These are phyloP conservation scores for Aspergillus carbonarius DNA, from an alignment of 2,329 filamentous ascomycete genomes.

Conservation along the genomic window DNA sequence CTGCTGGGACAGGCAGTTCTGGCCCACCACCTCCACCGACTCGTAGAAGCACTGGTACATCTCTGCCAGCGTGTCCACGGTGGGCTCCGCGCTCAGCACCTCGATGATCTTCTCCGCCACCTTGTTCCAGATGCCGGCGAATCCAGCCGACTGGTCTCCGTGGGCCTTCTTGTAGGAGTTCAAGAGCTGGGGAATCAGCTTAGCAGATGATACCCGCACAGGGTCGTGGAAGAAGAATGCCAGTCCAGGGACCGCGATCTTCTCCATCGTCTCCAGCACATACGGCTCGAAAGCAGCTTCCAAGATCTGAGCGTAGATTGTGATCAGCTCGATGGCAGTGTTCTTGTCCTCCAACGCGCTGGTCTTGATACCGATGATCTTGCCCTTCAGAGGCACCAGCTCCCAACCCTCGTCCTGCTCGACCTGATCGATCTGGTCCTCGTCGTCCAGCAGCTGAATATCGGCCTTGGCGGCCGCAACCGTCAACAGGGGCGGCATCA, in stretches of 20 bases:
- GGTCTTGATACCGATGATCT: constrained; percentile 97
- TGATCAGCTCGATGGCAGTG: constrained; percentile 97
- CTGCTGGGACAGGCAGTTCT: constrained; percentile 71
- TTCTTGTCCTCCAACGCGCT: constrained; percentile 98
- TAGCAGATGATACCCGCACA: constrained; percentile 90
- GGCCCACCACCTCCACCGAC: constrained; percentile 89
- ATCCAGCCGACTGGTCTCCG: constrained; percentile 73
- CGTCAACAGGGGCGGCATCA: constrained; percentile 91
- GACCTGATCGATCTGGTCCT: constrained; percentile 88
- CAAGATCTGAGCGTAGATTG: constrained; percentile 95
- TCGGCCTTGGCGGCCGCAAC: constrained; percentile 94
- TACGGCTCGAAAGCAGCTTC: constrained; percentile 90
- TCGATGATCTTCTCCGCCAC: constrained; percentile 91
- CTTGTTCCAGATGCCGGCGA: constrained; percentile 77
- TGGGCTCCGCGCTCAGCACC: constrained; percentile 88
- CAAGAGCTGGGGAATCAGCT: constrained; percentile 87
- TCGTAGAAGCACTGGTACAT: constrained; percentile 99
- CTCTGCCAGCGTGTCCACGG: constrained; percentile 92
- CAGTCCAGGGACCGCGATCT: constrained; percentile 88
- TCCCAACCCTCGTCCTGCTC: constrained; percentile 98
- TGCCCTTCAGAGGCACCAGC: constrained; percentile 91
- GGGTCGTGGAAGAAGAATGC: constrained; percentile 99
- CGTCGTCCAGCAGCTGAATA: constrained; percentile 91
- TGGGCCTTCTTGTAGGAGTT: constrained; percentile 93
- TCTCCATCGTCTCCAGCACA: constrained; percentile 90